Evolutionary conservation across 2,329 filamentous ascomycete genomes (phyloP), one percentile per base, ranked within the genome.

Genomic region (Colletotrichum spinosum): DNA sequence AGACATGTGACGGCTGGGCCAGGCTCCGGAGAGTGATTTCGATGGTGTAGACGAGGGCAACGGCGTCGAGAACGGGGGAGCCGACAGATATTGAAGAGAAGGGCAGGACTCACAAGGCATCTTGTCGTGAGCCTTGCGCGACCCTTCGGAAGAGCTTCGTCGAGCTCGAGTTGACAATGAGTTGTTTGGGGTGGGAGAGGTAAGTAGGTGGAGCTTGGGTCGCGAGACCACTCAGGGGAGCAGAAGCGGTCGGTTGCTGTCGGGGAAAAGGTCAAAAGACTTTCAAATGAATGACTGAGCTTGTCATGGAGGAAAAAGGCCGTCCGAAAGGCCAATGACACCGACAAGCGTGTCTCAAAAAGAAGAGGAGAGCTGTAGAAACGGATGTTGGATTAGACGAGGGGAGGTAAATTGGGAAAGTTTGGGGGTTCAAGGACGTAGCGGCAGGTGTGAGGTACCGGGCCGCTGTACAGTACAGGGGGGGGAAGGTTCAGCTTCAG

Each of bases 31-130:
- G 37, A 39, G 35, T 15, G 41, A 25, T 25, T 25, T 34, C 54
- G 44, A 41, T 54, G 37, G 49, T 34, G 48, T n/a, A 35, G 41
- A 25, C 65, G 55, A 66, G 25, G 37, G 42, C 48, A 48, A 52
- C 50, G 53, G 65, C 61, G 61, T 60, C 50, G 55, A 59, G 46
- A 25, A 42, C 33, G 46, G 33, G 38, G 38, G 12, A 38, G 8
- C 50, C n/a, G 3, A n/a, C 35, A 12, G 38, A 49, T 15, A 11
- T 11, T 39, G 15, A 10, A 15, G 8, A 17, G 42, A 51, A 57
- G 41, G 39, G 56, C 35, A 49, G 42, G 44, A 71, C 70, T 70
- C 66, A 71, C 70, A 67, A 60, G 70, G 68, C 70, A 71, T 71
- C 54, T 69, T 69, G 65, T 67, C 53, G 58, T 25, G 61, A 42